Conservation (phyloP, 2,329 filamentous ascomycete genomes). For the Talaromyces funiculosus region DNA sequence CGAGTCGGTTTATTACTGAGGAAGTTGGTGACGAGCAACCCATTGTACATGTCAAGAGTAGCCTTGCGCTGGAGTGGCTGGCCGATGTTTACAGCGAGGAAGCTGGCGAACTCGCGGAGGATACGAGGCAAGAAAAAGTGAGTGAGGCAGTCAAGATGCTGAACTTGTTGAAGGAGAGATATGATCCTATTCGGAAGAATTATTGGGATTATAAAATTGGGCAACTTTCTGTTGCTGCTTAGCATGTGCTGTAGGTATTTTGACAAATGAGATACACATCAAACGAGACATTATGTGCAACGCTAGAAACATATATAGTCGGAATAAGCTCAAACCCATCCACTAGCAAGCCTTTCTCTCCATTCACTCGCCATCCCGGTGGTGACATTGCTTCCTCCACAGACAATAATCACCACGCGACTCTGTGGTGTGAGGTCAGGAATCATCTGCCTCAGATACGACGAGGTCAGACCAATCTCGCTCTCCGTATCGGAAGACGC, state of each 20-base stretch:
- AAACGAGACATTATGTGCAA: not conserved
- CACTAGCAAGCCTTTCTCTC: slow-evolving; percentile 40
- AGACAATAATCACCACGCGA: slow-evolving; percentile 78
- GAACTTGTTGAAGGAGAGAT: slow-evolving; percentile 70
- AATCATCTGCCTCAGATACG: slow-evolving; percentile 55
- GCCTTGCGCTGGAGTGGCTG: slow-evolving; percentile 52
- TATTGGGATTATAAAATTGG: slow-evolving; percentile 81
- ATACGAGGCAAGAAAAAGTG: not conserved
- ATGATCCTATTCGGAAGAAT: slow-evolving; percentile 82
- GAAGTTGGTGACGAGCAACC: slow-evolving; percentile 32
- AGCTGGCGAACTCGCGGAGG: slow-evolving; percentile 38
- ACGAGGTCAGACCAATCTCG: slow-evolving; percentile 15
- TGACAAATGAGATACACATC: not conserved
- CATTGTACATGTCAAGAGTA: slow-evolving; percentile 49
- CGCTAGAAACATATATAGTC: not conserved
- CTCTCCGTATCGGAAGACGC: slow-evolving; percentile 6
- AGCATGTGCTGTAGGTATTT: not conserved
- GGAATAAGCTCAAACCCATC: slow-evolving; percentile 25
- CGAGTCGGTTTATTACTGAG: slow-evolving; percentile 49
- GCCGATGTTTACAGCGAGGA: slow-evolving; percentile 41
- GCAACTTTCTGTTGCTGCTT: slow-evolving; percentile 5
- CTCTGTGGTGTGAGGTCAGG: slow-evolving; percentile 59
- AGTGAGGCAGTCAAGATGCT: slow-evolving; percentile 62
- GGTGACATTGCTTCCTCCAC: slow-evolving; percentile 67
- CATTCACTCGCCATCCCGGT: slow-evolving; percentile 58